phyloP scores from a whole-genome alignment of 1,139 yeast genomes.

The Pichia sp. region DNA sequence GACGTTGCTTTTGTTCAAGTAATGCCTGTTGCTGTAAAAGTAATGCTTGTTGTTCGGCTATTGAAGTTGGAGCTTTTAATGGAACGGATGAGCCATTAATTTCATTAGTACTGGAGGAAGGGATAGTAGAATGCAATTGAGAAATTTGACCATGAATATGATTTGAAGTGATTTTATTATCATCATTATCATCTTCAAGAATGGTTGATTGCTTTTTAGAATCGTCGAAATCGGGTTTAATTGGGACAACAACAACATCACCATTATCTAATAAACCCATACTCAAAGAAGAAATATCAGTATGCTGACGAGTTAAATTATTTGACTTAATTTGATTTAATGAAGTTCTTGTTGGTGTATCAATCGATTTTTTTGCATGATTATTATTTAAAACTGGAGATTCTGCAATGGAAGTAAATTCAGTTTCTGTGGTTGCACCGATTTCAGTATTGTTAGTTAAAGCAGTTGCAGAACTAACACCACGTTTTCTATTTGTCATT shows the following conservation, averaged over 20 bases:
- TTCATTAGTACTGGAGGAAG: too few relatives aligned
- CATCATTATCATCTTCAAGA: not conserved
- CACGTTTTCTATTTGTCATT: slow-evolving; percentile 12
- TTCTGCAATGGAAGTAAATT: not conserved
- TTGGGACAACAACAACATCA: slow-evolving; percentile 17
- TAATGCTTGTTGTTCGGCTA: slow-evolving; percentile 16
- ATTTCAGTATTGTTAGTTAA: slow-evolving; percentile 11
- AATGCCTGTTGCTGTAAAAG: slow-evolving; percentile 17
- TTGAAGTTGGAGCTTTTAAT: slow-evolving; percentile 3
- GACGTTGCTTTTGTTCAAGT: slow-evolving; percentile 19
- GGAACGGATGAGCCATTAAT: too few relatives aligned
- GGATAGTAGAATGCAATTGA: slow-evolving; percentile 2
- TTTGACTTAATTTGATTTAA: not conserved
- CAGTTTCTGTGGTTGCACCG: not conserved
- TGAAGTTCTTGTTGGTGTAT: not conserved
- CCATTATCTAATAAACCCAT: slow-evolving; percentile 15
- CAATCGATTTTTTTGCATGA: too few relatives aligned
- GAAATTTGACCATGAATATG: slow-evolving; percentile 5
- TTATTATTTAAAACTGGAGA: too few relatives aligned
- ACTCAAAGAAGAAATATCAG: slow-evolving; percentile 10
- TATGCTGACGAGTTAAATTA: slow-evolving; percentile 7
- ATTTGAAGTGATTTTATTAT: not conserved
- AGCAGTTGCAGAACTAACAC: slow-evolving; percentile 14
- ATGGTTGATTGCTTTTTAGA: not conserved
- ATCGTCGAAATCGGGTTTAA: slow-evolving; percentile 6